Evolutionary conservation across 2,329 filamentous ascomycete genomes (phyloP), one percentile per base, ranked within the genome.

Genomic region (Arthrocladium fulminans): DNA sequence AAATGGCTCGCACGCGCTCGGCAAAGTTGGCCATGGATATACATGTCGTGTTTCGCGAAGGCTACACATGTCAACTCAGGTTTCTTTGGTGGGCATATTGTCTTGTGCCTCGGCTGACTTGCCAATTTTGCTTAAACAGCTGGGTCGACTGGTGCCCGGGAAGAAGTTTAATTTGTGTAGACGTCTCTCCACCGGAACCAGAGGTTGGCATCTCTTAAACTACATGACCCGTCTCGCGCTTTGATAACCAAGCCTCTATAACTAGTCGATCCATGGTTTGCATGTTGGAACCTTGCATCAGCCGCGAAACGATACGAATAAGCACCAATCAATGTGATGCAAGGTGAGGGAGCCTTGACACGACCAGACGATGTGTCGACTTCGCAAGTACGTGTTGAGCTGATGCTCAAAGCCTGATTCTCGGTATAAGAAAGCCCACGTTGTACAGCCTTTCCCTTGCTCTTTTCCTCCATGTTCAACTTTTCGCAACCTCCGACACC

Each of bases 141-240:
- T 22, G 40, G 8, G 4, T 27, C 5, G 13, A 23, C 40, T 23
- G 25, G 22, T 17, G 40, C 40, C n/a, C n/a, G n/a, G n/a, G n/a
- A n/a, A n/a, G n/a, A n/a, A n/a, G n/a, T n/a, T n/a, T 27, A 17
- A 6, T 15, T 41, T 38, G 39, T 47, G 42, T n/a, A 30, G 45
- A 46, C 41, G 32, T 51, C 47, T 34, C 37, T 50, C 47, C 52
- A 47, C 52, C 47, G 47, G 44, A 48, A 42, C 50, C 53, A 51
- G 50, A 55, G 37, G 37, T 40, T 6, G 37, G 37, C n/a, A n/a
- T n/a, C n/a, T n/a, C n/a, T n/a, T n/a, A n/a, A n/a, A n/a, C n/a
- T n/a, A n/a, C n/a, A n/a, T n/a, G n/a, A n/a, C n/a, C n/a, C n/a
- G n/a, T n/a, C n/a, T n/a, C n/a, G n/a, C n/a, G n/a, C n/a, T n/a